Percentiles rank a stretch among this genome's conserved stretches.
Evolutionary conservation across 2,329 filamentous ascomycete species (phyloP).

Genomic region (Sclerotinia trifoliorum): DNA sequence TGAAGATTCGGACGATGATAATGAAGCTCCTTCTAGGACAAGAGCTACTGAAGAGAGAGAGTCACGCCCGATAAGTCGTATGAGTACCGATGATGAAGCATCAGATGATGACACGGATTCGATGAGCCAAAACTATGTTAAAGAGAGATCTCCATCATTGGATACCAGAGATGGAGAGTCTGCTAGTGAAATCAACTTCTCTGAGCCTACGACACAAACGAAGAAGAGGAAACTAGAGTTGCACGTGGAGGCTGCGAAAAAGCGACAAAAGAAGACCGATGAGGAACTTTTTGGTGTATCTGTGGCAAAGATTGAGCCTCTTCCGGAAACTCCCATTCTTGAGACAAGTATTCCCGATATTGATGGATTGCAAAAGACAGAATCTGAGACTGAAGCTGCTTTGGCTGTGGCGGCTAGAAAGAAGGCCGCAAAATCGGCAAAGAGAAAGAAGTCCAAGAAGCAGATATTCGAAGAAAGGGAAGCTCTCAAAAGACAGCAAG

Average conservation of each 20-base stretch:
- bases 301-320: conserved; percentile 52
- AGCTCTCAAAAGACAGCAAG: conserved; percentile 56
- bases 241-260: conserved; percentile 67
- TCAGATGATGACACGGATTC: conserved; percentile 38
- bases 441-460: conserved; percentile 76
- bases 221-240: conserved; percentile 75
- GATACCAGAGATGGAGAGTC: conserved; percentile 60
- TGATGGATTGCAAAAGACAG: conserved; percentile 51
- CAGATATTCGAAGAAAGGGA: conserved; percentile 69
- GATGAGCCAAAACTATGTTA: conserved; percentile 24
- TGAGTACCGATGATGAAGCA: conserved; percentile 58
- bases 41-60: conserved; percentile 84
- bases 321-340: conserved; percentile 42
- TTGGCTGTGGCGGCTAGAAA: conserved; percentile 50
- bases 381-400: conserved; percentile 48
- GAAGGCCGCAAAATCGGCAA: conserved; percentile 54
- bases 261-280: conserved; percentile 77
- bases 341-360: conserved; percentile 51
- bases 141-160: conserved; percentile 40
- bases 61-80: conserved; percentile 75
- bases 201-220: conserved; percentile 52
- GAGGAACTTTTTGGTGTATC: conserved; percentile 73
- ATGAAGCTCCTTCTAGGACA: conserved; percentile 59
- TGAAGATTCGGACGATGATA: conserved; percentile 84
- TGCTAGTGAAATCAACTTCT: conserved; percentile 71